Percentiles rank a stretch among this genome's conserved stretches.
Evolutionary conservation across 306 rosid species (phyloP).

Genomic region (Hippophae tibetana): DNA sequence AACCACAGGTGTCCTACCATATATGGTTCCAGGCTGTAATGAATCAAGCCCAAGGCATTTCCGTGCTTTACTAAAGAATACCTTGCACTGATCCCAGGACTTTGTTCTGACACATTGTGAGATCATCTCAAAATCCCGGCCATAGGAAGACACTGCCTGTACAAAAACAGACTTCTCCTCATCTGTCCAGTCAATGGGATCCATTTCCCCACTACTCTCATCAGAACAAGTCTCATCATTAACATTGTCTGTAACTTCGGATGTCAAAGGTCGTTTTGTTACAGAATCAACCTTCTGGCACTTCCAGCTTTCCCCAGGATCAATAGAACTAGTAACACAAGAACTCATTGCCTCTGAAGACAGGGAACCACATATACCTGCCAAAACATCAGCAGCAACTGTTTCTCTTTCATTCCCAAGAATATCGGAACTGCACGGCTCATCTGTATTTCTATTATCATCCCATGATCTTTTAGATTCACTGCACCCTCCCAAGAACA

Average conservation of each 20-base stretch:
- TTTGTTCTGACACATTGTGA: conserved; percentile 62
- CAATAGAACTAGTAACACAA: conserved; percentile 65
- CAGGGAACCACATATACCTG: conserved; percentile 75
- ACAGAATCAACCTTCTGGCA: conserved; percentile 32
- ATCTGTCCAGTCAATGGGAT: conserved; percentile 77
- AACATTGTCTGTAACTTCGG: conserved; percentile 37
- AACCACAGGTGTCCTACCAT: conserved; percentile 37
- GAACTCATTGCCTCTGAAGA: conserved; percentile 87
- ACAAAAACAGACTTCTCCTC: conserved; percentile 70
- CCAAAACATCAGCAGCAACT: conserved; percentile 86
- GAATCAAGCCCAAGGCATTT: conserved; percentile 81
- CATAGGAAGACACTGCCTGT: conserved; percentile 76
- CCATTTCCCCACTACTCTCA: conserved; percentile 88
- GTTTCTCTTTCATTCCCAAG: conserved; percentile 67
- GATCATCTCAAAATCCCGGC: conserved; percentile 62
- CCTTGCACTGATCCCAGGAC: conserved; percentile 79
- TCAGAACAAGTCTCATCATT: conserved; percentile 86
- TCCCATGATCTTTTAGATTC: conserved; percentile 30
- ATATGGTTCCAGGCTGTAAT: conserved; percentile 35
- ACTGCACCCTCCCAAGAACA: conserved; percentile 38
- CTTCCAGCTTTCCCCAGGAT: conserved; percentile 50
- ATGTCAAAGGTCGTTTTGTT: conserved; percentile 24
- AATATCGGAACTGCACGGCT: conserved; percentile 41
- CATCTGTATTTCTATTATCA: conserved; percentile 28
- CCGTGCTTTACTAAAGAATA: conserved; percentile 86